phyloP scores from a whole-genome alignment of 768 basidiomycete species.

The Sistotremastrum niveocremeum region DNA sequence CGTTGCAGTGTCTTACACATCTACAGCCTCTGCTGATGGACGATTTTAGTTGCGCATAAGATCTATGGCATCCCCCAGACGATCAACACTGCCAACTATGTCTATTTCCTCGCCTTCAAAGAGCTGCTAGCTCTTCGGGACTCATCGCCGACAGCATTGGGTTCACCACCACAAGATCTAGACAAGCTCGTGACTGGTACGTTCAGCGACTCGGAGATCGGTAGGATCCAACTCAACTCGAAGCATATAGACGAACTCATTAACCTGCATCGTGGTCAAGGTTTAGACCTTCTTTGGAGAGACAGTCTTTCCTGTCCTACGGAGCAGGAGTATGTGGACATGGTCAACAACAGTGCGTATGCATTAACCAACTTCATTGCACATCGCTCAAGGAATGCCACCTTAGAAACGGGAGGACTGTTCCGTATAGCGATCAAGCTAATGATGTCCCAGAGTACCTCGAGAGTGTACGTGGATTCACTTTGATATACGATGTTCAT shows the following conservation, averaged over 20 bases:
- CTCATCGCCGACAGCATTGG: neutral
- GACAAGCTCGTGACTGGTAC: conserved; percentile 65
- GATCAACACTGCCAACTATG: conserved; percentile 94
- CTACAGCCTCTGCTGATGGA: neutral
- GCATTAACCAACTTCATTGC: neutral
- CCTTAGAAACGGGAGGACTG: conserved; percentile 82
- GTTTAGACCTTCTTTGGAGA: conserved; percentile 88
- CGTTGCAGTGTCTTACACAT: neutral
- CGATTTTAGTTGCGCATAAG: conserved; percentile 68
- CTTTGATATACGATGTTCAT: too few species aligned
- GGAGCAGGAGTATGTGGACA: conserved; percentile 86
- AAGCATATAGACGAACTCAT: conserved; percentile 50
- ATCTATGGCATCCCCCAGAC: conserved; percentile 96
- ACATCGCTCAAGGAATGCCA: neutral
- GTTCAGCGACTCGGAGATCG: conserved; percentile 6
- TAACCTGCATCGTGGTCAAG: conserved; percentile 90
- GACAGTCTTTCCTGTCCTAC: conserved; percentile 85
- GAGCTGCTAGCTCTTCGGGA: conserved; percentile 55
- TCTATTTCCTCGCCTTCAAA: conserved; percentile 87
- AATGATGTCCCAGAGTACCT: conserved; percentile 84
- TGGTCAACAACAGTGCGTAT: conserved; percentile 85
- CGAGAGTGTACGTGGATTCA: conserved; percentile 34
- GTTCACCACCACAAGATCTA: conserved; percentile 24
- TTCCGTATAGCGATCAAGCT: conserved; percentile 87
- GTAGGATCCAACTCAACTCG: neutral